These are phyloP conservation scores for Yamadazyma spencermartinsiae DNA, from an alignment of 1,139 yeast species.

Conservation along the genomic window DNA sequence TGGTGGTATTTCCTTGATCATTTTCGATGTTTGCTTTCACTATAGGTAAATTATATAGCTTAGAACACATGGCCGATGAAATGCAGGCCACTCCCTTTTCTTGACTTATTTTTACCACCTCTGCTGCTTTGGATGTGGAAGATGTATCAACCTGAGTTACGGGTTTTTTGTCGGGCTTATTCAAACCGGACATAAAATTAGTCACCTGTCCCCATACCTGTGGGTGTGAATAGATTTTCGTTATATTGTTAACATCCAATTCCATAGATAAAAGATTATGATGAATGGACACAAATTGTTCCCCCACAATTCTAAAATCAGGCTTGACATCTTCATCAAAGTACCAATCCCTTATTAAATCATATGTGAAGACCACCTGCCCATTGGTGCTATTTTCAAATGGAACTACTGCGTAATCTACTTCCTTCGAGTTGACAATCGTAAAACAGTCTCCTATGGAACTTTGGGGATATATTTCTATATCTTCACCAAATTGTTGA, in stretches of 20 bases:
- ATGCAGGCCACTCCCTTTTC: constrained; percentile 46
- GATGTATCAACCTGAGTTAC: constrained; percentile 61
- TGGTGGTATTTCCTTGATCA: constrained; percentile 70
- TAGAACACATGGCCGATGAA: constrained; percentile 60
- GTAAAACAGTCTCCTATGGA: constrained; percentile 68
- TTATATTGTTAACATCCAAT: constrained; percentile 41
- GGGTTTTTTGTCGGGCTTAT: constrained; percentile 18
- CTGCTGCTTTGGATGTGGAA: constrained; percentile 87
- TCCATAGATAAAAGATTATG: constrained; percentile 67
- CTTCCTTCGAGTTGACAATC: constrained; percentile 42
- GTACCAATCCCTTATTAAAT: constrained; percentile 70
- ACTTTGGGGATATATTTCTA: constrained; percentile 44
- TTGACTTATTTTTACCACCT: constrained; percentile 47
- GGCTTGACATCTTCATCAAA: constrained; percentile 19
- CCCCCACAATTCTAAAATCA: constrained; percentile 60
- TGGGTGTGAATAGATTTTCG: constrained; percentile 82
- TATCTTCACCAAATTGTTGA: constrained; percentile 62
- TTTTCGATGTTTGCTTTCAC: constrained; percentile 65
- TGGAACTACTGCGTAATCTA: constrained; percentile 82
- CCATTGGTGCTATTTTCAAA: constrained; percentile 95
- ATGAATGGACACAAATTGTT: constrained; percentile 78
- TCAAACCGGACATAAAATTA: constrained; percentile 43
- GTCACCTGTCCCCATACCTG: constrained; percentile 97
- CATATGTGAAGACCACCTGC: constrained; percentile 83
- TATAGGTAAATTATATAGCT: constrained; percentile 60